phyloP scores from a whole-genome alignment of 306 rosid genomes.

The Cajanus cajan region DNA sequence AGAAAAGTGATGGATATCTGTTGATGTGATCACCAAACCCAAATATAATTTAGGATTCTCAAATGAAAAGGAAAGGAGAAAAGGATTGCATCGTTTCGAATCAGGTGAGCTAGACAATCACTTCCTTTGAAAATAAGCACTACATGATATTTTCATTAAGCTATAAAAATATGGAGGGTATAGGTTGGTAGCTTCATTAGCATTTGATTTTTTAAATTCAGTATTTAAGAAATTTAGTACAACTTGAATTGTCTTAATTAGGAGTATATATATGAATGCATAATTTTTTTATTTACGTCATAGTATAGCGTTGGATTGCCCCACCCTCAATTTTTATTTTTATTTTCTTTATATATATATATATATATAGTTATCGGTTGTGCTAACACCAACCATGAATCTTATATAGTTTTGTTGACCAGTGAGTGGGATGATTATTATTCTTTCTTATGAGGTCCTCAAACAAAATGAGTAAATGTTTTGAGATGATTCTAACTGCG shows the following conservation, averaged over 20 bases:
- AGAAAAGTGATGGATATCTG: neutral
- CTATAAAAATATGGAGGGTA: neutral
- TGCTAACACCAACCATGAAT: neutral
- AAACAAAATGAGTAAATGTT: neutral
- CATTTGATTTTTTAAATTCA: neutral
- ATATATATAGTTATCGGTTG: neutral
- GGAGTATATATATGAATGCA: too few relatives aligned
- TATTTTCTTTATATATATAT: neutral
- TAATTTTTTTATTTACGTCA: neutral
- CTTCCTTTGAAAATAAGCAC: neutral
- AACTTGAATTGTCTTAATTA: neutral
- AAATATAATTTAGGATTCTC: neutral
- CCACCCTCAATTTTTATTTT: neutral
- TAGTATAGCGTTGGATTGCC: neutral
- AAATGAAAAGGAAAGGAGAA: neutral
- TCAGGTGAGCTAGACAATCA: neutral
- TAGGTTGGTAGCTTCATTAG: neutral
- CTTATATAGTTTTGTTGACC: too few relatives aligned
- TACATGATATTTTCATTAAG: neutral
- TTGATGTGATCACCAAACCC: conserved; percentile 1
- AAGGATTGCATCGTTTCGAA: conserved; percentile 3
- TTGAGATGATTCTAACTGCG: neutral
- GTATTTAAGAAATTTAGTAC: neutral
- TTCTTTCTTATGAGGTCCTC: neutral
- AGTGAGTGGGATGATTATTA: neutral